Evolutionary conservation across 2,329 filamentous ascomycete genomes (phyloP).

Genomic region (Cytospora schulzeri): DNA sequence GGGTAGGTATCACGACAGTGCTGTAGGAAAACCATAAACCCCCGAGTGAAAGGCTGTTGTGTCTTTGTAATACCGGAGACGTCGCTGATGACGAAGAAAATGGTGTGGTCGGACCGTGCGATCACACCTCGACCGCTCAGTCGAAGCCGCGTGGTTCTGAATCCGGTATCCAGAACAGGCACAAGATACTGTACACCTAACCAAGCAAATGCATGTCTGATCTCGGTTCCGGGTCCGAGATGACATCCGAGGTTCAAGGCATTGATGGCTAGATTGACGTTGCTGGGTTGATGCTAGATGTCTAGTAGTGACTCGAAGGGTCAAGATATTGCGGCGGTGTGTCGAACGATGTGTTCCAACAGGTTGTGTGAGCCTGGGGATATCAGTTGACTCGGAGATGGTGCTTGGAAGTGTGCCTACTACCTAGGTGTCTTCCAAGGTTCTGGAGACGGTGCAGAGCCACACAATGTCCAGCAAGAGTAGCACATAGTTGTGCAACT

Average conservation of each 20-base stretch:
- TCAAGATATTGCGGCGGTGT: not conserved
- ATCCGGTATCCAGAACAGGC: not conserved
- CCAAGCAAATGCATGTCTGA: not conserved
- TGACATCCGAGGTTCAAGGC: not conserved
- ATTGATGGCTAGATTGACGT: not conserved
- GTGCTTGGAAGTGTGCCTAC: not conserved
- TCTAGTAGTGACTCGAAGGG: not conserved
- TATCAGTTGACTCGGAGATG: not conserved
- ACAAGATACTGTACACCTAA: not conserved
- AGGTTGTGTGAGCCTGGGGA: not conserved
- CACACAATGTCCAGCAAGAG: not conserved
- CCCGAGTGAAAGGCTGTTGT: conserved; percentile 12
- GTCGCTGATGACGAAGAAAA: conserved; percentile 1
- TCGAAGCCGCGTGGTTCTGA: not conserved
- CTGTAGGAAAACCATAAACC: conserved; percentile 1
- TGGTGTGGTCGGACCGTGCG: conserved; percentile 6
- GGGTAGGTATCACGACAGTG: conserved; percentile 10
- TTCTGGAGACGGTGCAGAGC: not conserved
- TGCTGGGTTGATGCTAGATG: not conserved
- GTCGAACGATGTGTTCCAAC: too few species aligned
- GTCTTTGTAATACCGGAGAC: conserved; percentile 20
- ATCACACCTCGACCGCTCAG: not conserved
- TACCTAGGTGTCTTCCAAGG: not conserved
- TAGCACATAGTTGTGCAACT: not conserved
- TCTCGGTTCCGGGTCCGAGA: not conserved